Base-by-base conservation (phyloP, 495 filamentous ascomycete species). In the Copromyces sp. region DNA sequence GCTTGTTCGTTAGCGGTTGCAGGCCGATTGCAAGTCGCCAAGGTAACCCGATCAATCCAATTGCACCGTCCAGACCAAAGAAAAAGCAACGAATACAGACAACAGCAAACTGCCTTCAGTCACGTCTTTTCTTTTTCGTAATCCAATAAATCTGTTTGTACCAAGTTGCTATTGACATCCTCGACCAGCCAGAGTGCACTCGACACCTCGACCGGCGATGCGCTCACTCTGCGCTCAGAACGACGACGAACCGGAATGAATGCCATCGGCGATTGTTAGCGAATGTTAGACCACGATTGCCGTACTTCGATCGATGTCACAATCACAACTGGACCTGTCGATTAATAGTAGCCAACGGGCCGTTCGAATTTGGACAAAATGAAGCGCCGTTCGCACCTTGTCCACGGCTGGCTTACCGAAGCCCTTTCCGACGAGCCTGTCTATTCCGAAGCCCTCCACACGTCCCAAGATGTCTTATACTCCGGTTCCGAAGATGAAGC, bases 401-500 rank as follows among this genome's bases (percentile, higher is more conserved):
- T 39, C 47, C 69, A 32, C 53, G 70, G 69, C 42, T 79, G 69
- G 68, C 75, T 80, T 32, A 70, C 73, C 39, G 73, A 76, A 39
- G 61, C 42, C 9, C 77, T 80, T 47, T 8, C 16, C 72, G 37
- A 77, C 71, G 74, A 78, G 14, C 82, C 79, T 76, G 79, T 87
- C 72, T 87, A 83, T 71, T 84, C 85, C 68, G 80, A 84, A 42
- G 78, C 82, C 17, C 74, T 79, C 7, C 73, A 80, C 6, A 74
- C 81, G 17, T 70, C 81, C 32, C 78, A 84, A 37, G 73, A 83
- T 38, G 80, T 88, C 70, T 79, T 85, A 9, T 79, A 82, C 59
- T 70, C 82, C 4, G 89, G 86, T 29, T 91, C 90, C 17, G 90
- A 93, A 73, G 87, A 91, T 71, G 80, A 89, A 11, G 81, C 84